Evolutionary conservation across 805 yeast genomes (phyloP), one percentile per base, ranked within the genome.

Genomic region (Pichia thaimueangensis): DNA sequence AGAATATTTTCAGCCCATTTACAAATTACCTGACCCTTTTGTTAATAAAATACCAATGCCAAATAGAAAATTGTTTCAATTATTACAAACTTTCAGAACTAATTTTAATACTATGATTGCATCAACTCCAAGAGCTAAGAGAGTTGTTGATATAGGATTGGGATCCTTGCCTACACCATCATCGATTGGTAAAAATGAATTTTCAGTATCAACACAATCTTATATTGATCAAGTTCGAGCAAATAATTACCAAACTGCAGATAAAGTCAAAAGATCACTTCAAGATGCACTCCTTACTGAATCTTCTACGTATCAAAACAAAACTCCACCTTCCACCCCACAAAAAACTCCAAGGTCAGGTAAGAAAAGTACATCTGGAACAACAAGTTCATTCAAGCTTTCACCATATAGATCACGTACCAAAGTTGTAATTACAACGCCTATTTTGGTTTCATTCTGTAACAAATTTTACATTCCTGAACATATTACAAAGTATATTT

Each of bases 391-490:
- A 5, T 12, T 16, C 3, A 35, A 43, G 23, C 15, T 31, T 12
- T 28, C 39, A 21, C 41, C 44, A 19, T 30, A 39, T 23, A 45
- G 22, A 29, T 23, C 39, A 20, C 30, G 42, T 16, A 19, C 47
- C 0, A 43, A 32, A 23, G 28, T 33, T 10, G 41, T 28, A 19
- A 50, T 61, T 16, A 56, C 63, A 3, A 64, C 74, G 0, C 58
- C 65, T 8, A 71, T 68, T 39, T 55, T 74, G 20, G 62, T 73
- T 1, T 51, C 68, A 4, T 67, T 80, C 30, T 80, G 86, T 52
- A 81, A 81, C 56, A 70, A 72, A 48, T 82, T 82, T 54, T 76
- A 78, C 55, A 63, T 83, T 20, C 85, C 86, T 0, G 62, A 69
- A 17, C 67, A 69, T 0, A 63, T 73, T 2, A 76, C 86, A 0